phyloP scores from a whole-genome alignment of 495 filamentous ascomycete species.

The Podospora didyma region DNA sequence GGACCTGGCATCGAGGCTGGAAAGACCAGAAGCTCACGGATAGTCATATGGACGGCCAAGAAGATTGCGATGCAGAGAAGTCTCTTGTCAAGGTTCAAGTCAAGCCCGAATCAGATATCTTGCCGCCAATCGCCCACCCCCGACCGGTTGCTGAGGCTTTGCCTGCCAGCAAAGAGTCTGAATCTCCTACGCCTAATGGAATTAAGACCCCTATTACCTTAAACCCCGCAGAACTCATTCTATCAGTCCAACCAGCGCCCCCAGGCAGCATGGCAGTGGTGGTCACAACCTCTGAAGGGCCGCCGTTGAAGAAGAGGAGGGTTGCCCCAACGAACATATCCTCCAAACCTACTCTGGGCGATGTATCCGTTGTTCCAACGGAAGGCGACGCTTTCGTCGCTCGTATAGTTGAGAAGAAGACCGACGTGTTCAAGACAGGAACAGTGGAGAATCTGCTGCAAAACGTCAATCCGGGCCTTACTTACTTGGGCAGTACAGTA shows the following conservation, averaged over 20 bases:
- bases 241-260: not conserved
- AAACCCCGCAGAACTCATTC: no score
- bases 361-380: conserved; percentile 28
- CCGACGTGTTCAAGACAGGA: not conserved
- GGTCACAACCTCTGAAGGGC: conserved; percentile 6
- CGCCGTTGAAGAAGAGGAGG: conserved; percentile 36
- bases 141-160: no score
- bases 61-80: not conserved
- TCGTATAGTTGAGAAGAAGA: no score
- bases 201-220: no score
- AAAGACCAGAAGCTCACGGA: conserved; percentile 20
- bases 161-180: no score
- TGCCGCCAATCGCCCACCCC: no score
- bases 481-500: conserved; percentile 7
- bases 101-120: not conserved
- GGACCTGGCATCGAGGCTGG: conserved; percentile 23
- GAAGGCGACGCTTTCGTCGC: conserved; percentile 31
- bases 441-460: conserved; percentile 2
- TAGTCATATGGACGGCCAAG: not conserved
- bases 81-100: not conserved
- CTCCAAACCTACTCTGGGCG: conserved; percentile 22
- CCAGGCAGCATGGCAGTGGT: not conserved
- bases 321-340: conserved; percentile 36
- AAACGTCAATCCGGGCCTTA: not conserved
- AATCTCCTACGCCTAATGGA: no score